phyloP scores from a whole-genome alignment of 106 monocot genomes.

The Cymbidium sinense region DNA sequence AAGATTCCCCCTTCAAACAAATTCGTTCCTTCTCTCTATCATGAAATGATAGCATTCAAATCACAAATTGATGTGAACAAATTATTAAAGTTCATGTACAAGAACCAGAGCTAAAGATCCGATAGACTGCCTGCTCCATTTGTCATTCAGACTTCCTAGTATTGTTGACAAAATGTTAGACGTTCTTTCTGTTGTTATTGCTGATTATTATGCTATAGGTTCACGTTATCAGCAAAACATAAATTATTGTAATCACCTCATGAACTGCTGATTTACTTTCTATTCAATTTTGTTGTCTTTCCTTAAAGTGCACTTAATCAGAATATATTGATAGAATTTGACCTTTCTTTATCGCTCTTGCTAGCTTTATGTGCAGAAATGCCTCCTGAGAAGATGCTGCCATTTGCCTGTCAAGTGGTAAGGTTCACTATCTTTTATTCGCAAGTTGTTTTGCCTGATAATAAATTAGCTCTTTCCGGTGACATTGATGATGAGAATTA shows the following conservation, averaged over 20 bases:
- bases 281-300: background rate
- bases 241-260: too few relatives aligned
- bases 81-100: background rate
- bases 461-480: background rate
- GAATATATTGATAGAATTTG: background rate
- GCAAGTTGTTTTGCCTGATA: background rate
- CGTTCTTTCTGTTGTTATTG: background rate
- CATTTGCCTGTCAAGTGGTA: slow-evolving; percentile 80
- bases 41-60: too few relatives aligned
- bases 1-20: background rate
- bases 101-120: background rate
- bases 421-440: background rate
- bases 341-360: background rate
- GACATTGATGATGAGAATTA: background rate
- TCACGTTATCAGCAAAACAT: too few relatives aligned
- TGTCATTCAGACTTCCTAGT: background rate
- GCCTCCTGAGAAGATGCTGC: slow-evolving; percentile 75
- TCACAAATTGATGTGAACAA: background rate
- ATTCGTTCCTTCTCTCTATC: background rate
- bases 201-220: background rate
- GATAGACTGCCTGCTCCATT: too few relatives aligned
- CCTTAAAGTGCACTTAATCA: background rate
- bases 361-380: slow-evolving; percentile 62
- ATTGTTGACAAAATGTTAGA: background rate
- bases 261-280: background rate